Evolutionary conservation across 129 eudicot genomes (phyloP), one percentile per base, ranked within the genome.

Genomic region (Escallonia herrerae): DNA sequence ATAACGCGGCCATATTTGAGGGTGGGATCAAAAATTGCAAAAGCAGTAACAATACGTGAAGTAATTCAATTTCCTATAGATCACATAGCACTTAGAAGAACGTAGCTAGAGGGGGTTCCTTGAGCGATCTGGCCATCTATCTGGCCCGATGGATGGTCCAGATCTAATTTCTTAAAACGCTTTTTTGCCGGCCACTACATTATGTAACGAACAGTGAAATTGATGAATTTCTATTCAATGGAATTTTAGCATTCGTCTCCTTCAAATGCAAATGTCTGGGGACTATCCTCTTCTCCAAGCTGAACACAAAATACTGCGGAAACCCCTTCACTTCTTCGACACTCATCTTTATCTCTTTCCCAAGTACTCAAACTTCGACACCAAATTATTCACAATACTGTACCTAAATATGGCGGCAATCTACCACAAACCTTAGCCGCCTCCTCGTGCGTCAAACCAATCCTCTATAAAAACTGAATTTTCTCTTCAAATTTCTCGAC

Each of bases 341-440:
- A 22, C 70, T n/a, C 64, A 82, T 81, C 71, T 71, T 62, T 85
- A 85, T 85, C 48, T 62, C 83, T 77, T 54, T 66, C 48, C 77
- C 74, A 85, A 74, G 53, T 79, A 82, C 76, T 73, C 75, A 40
- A 49, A 59, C 59, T 85, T 85, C 2, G 81, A 79, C 79, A 62
- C 52, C 79, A 85, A 52, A 58, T 79, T 81, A 38, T 71, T 37
- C 70, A 70, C 79, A 2, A 79, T 73, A 8, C 87, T 84, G 47
- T 85, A 85, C 49, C 87, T 85, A 4, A 85, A 82, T 41, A 85
- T 76, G 15, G 91, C 91, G 83, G 85, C 66, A 85, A 76, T 70
- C 91, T 69, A 41, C 65, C 91, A 61, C 91, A 85, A 9, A 77
- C 46, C 62, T 67, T 64, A 4, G 63, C 72, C 15, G 85, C 49